Base-by-base conservation (phyloP, 225 moss, liverwort and hornwort genomes). In the Physcomitrellopsis africana region DNA sequence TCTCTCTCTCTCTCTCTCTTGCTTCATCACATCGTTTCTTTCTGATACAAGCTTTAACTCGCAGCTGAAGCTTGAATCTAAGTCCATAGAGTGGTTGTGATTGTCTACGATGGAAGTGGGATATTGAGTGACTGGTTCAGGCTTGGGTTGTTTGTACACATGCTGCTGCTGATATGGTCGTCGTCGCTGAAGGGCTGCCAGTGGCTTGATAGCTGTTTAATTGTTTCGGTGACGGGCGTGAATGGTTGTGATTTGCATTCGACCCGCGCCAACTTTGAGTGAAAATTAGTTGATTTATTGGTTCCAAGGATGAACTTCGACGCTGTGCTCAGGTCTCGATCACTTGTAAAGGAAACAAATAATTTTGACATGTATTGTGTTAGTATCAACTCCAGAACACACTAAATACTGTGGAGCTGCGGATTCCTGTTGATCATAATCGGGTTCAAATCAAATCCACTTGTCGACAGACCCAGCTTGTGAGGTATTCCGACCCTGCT, bases 251-350 rank as follows among this genome's bases (percentile, higher is more conserved):
- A 37, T 7, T 65, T 12, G 9, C 10, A 51, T 13, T 43, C 15
- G 8, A 57, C 17, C 48, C 24, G 9, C 51, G 19, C 17, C 27
- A 60, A 45, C 24, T 37, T 45, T 66, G 9, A 3, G 19, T 14
- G 22, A 54, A 66, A 51, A 41, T 60, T 56, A 0, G 65, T 37
- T 11, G 63, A 10, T 51, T 58, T 14, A 14, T 70, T 24, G 22
- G 42, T 42, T 70, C 43, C 63, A 56, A 79, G 68, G 3, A 83
- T 83, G 83, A 83, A 83, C 76, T 83, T 72, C 79, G 83, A 83
- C 63, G 79, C 83, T 67, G 76, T 79, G 72, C 68, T 83, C n/a
- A 29, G 54, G 54, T 65, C 54, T 75, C 61, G 32, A 5, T 60
- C 42, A 60, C 41, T 41, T 42, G 60, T 41, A 27, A 54, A 14